These are phyloP conservation scores for Bipolaris zeicola DNA, from an alignment of 2,329 filamentous ascomycete genomes.

Conservation along the genomic window DNA sequence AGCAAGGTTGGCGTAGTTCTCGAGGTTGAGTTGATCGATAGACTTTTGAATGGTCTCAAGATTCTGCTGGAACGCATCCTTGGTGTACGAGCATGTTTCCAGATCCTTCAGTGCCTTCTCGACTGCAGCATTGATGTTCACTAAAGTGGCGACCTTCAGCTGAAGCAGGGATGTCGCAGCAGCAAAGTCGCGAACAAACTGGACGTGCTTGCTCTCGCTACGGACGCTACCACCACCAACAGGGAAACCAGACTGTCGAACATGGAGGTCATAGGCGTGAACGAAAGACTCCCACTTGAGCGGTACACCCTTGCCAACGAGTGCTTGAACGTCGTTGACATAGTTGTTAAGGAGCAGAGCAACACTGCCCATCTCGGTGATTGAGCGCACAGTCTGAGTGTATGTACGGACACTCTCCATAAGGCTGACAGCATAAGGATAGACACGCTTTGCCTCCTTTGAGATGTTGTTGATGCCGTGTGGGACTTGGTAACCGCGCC, in stretches of 20 bases:
- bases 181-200: constrained; percentile 94
- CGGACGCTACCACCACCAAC: constrained; percentile 63
- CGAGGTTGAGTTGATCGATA: constrained; percentile 94
- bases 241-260: constrained; percentile 66
- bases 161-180: constrained; percentile 86
- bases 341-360: constrained; percentile 88
- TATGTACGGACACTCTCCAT: constrained; percentile 99
- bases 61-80: constrained; percentile 76
- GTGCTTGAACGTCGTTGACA: constrained; percentile 82
- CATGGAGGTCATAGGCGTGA: constrained; percentile 90
- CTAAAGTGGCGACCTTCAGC: constrained; percentile 79
- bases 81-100: constrained; percentile 81
- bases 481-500: constrained; percentile 93
- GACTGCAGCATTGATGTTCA: constrained; percentile 77
- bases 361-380: constrained; percentile 84
- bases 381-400: constrained; percentile 83
- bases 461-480: constrained; percentile 94
- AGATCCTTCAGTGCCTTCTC: constrained; percentile 85
- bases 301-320: constrained; percentile 85
- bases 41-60: constrained; percentile 87
- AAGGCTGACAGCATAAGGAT: constrained; percentile 94
- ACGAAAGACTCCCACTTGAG: constrained; percentile 98
- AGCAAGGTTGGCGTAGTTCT: constrained; percentile 91
- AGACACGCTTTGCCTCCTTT: constrained; percentile 98
- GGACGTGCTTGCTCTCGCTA: constrained; percentile 88